Evolutionary conservation across 2,329 filamentous ascomycete species (phyloP), one percentile per base, ranked within the genome.

Genomic region (Apiospora aurea): DNA sequence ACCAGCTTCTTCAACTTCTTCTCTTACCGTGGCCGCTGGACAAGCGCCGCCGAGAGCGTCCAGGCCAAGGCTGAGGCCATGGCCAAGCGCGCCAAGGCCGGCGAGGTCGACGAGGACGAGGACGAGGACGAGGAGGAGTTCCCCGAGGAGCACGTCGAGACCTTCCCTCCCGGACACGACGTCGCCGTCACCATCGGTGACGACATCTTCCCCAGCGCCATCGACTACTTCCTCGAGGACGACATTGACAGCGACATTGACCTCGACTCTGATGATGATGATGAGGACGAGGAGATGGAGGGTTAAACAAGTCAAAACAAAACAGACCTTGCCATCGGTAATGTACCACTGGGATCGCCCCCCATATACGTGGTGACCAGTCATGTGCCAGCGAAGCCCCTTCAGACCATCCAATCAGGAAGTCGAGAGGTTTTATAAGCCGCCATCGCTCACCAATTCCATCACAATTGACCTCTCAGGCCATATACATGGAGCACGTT

Each of bases 1-100:
- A 77, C 86, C 49, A 90, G 88, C 81, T 93, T 94, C 85, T 94
- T 94, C 80, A 88, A 89, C 69, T 92, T 91, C 86, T 94, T 94
- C 80, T 90, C 87, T 16, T 94, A 89, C 81, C 87, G 83, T 75
- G 90, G 85, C 75, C 82, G 87, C 70, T 89, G 87, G 77, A 85
- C 93, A 73, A 87, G 85, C 66, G 89, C 88, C 1, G 89, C 91
- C 77, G 89, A 93, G 83, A 89, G 86, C 64, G 84, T 82, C 75
- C 83, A 85, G 73, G 90, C 89, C 43, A 83, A 86, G 57, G 84
- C 82, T 75, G 83, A 85, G 73, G 90, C 89, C 41, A 83, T 83
- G 77, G 80, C 79, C 44, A 81, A 82, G 71, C 77, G 79, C 38
- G 74, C 71, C 71, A 76, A 77, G 69, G 71, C 74, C 70, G 74